Base-by-base conservation (phyloP, 306 rosid genomes). In the Hippophae tibetana region DNA sequence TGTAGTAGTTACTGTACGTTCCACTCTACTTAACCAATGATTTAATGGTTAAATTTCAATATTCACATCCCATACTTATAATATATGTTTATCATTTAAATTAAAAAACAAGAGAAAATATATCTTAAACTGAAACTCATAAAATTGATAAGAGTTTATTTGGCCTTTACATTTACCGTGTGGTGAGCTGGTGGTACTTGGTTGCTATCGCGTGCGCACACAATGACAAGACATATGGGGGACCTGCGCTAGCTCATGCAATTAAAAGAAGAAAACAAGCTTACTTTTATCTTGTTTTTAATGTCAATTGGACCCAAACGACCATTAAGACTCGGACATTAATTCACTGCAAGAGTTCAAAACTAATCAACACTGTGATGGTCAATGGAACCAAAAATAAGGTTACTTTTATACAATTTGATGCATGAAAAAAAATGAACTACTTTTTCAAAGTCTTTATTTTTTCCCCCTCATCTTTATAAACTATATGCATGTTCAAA, bases 381-480 rank as follows among this genome's bases (percentile, higher is more conserved):
- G 97, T 86, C 92, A 86, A 85, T 81, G 85, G 79, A 77, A 74
- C 58, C 77, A 75, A 80, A 88, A 80, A 74, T 72, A 79, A 71
- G 74, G 78, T 70, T 47, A 57, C 83, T 83, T 89, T 61, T 65
- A 85, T 79, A 84, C 82, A 74, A 78, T 75, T 80, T 87, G 69
- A 81, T 69, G 82, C 80, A 77, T 78, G 53, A 75, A 77, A 72
- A 75, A 70, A 84, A 77, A 75, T 74, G 57, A 71, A 78, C 65
- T 79, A 48, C 87, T 83, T 79, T 82, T 70, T 65, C 62, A 81
- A 81, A 63, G 57, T 54, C 66, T 76, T 62, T 55, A 43, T 59
- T 59, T 67, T 54, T 73, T 64, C 54, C 47, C 47, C 26, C 52
- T 62, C 9, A 13, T 18, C 52, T 59, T 59, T 59, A 13, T 14